Conservation (phyloP, 345 rosid genomes). For the Euphorbia peplus region DNA sequence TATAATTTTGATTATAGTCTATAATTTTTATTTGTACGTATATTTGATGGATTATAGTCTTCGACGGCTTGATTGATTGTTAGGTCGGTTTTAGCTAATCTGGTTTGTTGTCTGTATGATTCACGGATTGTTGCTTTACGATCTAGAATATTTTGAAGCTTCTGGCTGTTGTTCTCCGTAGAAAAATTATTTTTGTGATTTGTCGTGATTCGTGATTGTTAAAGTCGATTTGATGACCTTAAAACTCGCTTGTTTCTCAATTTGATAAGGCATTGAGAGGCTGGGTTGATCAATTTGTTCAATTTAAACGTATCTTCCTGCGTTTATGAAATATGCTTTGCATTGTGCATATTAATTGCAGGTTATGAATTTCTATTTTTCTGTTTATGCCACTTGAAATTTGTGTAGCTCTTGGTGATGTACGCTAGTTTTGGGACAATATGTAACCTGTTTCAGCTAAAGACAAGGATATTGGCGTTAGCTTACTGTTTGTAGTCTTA, state of each 20-base stretch:
- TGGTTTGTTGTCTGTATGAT: neutral
- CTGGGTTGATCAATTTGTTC: too few species aligned
- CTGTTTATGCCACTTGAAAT: neutral
- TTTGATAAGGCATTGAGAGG: neutral
- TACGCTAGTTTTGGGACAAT: neutral
- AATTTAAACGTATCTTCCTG: neutral
- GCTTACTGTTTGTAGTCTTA: neutral
- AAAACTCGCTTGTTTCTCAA: neutral
- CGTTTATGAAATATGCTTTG: neutral
- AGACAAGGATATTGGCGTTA: too few species aligned
- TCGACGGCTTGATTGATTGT: neutral
- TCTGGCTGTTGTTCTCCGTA: neutral
- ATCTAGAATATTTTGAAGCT: neutral
- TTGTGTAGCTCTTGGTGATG: neutral
- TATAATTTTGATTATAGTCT: too few species aligned
- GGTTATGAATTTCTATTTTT: neutral
- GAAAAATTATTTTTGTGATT: neutral
- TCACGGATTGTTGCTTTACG: neutral
- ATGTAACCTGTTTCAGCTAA: neutral
- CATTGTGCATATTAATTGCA: neutral
- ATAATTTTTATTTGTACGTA: too few species aligned
- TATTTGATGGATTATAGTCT: neutral
- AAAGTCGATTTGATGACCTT: neutral
- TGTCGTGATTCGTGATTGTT: too few species aligned
- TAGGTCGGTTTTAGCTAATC: neutral